These are phyloP conservation scores for Phalaenopsis hybrid DNA, from an alignment of 116 monocot species.

Conservation along the genomic window DNA sequence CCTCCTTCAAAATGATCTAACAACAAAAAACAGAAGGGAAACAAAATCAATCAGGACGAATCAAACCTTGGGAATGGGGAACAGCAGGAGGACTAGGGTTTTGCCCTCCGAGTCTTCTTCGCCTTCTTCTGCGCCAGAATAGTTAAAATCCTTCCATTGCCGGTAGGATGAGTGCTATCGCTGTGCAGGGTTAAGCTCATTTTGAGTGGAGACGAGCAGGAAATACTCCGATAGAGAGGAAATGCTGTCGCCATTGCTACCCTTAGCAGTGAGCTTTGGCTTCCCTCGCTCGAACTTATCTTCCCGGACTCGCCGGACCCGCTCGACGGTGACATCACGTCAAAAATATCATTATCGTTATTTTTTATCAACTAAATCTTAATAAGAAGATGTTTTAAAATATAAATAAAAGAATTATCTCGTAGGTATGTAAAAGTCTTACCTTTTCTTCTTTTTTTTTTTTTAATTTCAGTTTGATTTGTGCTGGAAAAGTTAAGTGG, in stretches of 20 bases:
- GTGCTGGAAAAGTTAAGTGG: no score
- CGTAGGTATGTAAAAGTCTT: no score
- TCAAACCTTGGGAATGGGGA: not conserved
- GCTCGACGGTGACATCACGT: no score
- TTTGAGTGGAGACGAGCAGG: conserved; percentile 3
- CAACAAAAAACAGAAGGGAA: not conserved
- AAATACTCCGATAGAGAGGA: conserved; percentile 14
- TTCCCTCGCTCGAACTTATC: not conserved
- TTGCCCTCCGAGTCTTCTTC: conserved; percentile 68
- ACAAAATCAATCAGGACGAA: not conserved
- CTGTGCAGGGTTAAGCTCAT: not conserved
- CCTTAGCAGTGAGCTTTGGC: not conserved
- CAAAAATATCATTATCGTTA: no score
- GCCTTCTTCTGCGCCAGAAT: conserved; percentile 75
- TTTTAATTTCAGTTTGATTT: no score
- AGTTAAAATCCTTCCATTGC: not conserved
- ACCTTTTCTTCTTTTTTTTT: no score
- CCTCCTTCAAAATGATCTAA: conserved; percentile 87
- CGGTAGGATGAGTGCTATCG: not conserved
- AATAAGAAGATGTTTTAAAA: no score
- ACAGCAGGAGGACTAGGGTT: not conserved
- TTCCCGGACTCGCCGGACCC: not conserved
- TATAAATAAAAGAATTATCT: no score
- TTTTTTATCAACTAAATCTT: no score
- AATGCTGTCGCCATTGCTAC: conserved; percentile 12